phyloP scores from a whole-genome alignment of 768 basidiomycete genomes.

The Chalciporus sphaerocephalus region DNA sequence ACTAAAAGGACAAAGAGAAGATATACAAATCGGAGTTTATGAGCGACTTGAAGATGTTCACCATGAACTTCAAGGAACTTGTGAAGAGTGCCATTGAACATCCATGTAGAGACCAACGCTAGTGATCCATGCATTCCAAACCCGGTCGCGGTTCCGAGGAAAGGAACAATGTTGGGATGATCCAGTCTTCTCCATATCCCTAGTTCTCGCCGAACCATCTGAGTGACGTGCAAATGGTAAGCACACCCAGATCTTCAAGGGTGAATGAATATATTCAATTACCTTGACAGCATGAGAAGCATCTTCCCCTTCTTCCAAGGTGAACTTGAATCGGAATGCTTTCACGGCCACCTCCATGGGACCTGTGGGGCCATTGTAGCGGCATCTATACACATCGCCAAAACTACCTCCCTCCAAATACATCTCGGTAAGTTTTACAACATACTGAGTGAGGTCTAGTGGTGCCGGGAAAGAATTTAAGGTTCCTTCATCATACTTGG shows the following conservation, averaged over 20 bases:
- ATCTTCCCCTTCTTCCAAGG: constrained; percentile 3
- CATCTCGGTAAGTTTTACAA: too few species aligned
- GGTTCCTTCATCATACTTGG: too few species aligned
- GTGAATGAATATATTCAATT: too few species aligned
- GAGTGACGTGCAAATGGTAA: background rate
- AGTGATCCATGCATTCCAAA: constrained; percentile 6
- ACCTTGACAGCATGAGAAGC: background rate
- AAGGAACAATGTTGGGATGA: too few species aligned
- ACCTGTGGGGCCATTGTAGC: background rate
- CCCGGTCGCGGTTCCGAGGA: too few species aligned
- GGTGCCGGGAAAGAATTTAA: background rate
- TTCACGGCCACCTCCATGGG: constrained; percentile 7
- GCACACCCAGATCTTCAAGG: background rate
- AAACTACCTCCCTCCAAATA: too few species aligned
- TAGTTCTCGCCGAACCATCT: constrained; percentile 21
- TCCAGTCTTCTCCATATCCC: too few species aligned
- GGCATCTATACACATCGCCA: constrained; percentile 8
- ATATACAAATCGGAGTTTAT: constrained; percentile 5
- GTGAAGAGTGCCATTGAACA: constrained; percentile 21
- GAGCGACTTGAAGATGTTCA: too few species aligned
- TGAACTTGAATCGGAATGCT: constrained; percentile 7
- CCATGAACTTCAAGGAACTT: constrained; percentile 17
- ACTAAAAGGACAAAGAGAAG: too few species aligned
- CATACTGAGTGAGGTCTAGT: too few species aligned
- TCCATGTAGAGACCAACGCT: constrained; percentile 29